A percentile compares a stretch with the other conserved stretches of the same genome.
Conservation (phyloP, 2,329 filamentous ascomycete genomes). For the Fusarium haematococcum region DNA sequence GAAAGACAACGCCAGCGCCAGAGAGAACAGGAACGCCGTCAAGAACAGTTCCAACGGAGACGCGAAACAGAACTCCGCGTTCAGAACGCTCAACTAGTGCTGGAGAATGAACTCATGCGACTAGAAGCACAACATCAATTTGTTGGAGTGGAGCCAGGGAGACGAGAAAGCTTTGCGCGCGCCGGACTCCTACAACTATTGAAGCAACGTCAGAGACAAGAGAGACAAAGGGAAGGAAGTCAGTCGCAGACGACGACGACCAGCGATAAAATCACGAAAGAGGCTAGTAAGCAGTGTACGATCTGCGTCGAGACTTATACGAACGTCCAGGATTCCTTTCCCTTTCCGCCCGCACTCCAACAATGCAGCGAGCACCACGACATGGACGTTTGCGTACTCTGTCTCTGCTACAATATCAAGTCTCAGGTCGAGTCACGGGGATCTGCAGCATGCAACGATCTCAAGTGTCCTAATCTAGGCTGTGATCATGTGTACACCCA, state of each 20-base stretch:
- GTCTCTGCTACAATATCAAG: background rate
- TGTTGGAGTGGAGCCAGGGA: background rate
- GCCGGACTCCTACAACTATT: too few species aligned
- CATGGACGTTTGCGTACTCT: background rate
- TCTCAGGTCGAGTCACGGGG: background rate
- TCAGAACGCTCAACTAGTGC: background rate
- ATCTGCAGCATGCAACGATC: background rate
- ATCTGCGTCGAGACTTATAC: background rate
- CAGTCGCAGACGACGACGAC: background rate
- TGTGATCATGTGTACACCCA: background rate
- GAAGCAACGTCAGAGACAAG: background rate
- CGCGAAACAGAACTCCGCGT: background rate
- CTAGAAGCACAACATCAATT: background rate
- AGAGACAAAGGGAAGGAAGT: background rate
- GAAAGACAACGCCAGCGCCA: background rate
- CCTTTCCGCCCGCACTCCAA: background rate
- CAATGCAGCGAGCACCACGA: background rate
- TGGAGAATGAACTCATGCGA: background rate
- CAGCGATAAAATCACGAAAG: rapidly evolving
- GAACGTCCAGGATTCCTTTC: background rate
- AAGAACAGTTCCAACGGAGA: background rate
- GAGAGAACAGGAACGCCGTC: background rate
- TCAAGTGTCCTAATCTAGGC: background rate
- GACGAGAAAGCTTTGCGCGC: background rate
- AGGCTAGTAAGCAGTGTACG: background rate